These are phyloP conservation scores for Eucalyptus coolabah DNA, from an alignment of 345 rosid species.

Conservation along the genomic window DNA sequence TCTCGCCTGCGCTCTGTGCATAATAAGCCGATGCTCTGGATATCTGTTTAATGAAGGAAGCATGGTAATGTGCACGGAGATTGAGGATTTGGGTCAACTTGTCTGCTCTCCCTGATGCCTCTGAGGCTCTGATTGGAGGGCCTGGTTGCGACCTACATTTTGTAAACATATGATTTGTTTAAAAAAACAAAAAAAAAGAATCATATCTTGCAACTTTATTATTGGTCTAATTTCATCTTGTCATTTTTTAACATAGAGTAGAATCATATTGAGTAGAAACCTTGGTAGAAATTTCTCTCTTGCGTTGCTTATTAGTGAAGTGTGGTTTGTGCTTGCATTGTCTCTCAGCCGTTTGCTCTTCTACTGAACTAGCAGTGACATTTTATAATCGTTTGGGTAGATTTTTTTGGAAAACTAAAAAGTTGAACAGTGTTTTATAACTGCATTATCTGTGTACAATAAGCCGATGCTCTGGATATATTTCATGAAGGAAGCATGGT, in stretches of 20 bases:
- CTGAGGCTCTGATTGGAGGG: not conserved
- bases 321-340: not conserved
- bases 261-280: not conserved
- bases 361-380: not conserved
- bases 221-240: not conserved
- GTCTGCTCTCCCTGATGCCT: slow-evolving; percentile 2
- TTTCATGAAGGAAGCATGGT: slow-evolving; percentile 4
- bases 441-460: not conserved
- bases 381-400: not conserved
- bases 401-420: not conserved
- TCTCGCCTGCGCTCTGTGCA: not conserved
- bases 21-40: slow-evolving; percentile 12
- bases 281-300: not conserved
- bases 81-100: not conserved
- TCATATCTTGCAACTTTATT: not conserved
- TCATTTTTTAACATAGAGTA: not conserved
- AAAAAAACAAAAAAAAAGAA: not conserved
- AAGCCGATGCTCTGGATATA: slow-evolving; percentile 1
- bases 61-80: slow-evolving; percentile 3
- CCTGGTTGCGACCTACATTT: not conserved
- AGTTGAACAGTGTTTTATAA: not conserved
- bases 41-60: not conserved
- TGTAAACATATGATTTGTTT: not conserved
- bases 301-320: not conserved
- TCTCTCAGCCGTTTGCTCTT: not conserved